Evolutionary conservation across 305 asterid species (phyloP).

Genomic region (Euphrasia arctica): DNA sequence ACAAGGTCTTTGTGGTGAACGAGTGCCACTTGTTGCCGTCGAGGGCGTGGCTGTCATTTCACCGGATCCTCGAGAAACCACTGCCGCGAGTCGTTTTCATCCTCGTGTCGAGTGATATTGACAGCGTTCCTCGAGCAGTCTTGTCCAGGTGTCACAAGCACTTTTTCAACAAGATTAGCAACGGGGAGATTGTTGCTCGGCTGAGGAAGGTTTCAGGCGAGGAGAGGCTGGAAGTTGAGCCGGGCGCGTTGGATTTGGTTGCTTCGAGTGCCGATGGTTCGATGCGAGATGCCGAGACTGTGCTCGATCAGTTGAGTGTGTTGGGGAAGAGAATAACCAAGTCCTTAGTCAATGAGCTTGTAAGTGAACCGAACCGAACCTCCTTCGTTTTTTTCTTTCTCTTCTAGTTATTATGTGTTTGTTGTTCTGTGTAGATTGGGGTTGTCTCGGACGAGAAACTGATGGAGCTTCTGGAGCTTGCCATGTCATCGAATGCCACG

Average conservation of each 20-base stretch:
- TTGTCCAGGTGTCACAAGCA: conserved; percentile 80
- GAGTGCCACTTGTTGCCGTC: conserved; percentile 86
- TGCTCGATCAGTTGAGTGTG: conserved; percentile 88
- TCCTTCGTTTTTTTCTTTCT: not conserved
- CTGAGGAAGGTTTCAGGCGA: conserved; percentile 58
- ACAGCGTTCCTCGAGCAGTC: conserved; percentile 64
- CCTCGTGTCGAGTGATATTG: conserved; percentile 71
- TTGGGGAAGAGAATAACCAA: conserved; percentile 74
- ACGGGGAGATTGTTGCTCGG: conserved; percentile 55
- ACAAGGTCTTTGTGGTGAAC: conserved; percentile 58
- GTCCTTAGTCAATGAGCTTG: conserved; percentile 88
- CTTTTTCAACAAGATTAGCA: conserved; percentile 66
- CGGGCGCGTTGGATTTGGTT: conserved; percentile 73
- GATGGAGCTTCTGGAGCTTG: conserved; percentile 77
- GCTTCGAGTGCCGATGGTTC: conserved; percentile 90
- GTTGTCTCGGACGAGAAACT: conserved; percentile 90
- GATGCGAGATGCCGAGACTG: conserved; percentile 82
- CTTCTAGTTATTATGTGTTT: not conserved
- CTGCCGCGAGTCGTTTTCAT: conserved; percentile 59
- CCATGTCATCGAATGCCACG: conserved; percentile 87
- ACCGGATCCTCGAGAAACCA: conserved; percentile 70
- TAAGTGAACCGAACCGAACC: conserved; percentile 35
- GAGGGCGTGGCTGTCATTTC: conserved; percentile 73
- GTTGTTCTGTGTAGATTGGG: conserved; percentile 54
- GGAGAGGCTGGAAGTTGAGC: conserved; percentile 65